These are phyloP conservation scores for Metahyphopichia silvanorum DNA, from an alignment of 805 yeast species.

Conservation along the genomic window DNA sequence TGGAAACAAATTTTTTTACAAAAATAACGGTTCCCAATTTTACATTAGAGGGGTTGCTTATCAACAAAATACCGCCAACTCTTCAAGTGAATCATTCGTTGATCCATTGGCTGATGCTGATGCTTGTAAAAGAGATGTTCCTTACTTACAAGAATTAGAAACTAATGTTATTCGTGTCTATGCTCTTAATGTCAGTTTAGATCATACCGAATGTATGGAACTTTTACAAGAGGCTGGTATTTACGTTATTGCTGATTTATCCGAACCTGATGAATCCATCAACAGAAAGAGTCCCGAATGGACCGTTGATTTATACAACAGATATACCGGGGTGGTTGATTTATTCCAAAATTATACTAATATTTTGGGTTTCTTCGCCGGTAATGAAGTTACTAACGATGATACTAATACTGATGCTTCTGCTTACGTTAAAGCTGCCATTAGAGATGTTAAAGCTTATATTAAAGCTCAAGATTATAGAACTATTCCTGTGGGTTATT, in stretches of 20 bases:
- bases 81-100: constrained; percentile 44
- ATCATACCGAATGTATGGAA: constrained; percentile 69
- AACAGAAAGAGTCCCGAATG: constrained; percentile 62
- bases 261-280: constrained; percentile 65
- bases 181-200: constrained; percentile 60
- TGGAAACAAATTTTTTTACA: constrained; percentile 75
- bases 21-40: constrained; percentile 77
- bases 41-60: constrained; percentile 78
- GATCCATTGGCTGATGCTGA: constrained; percentile 69
- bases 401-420: constrained; percentile 67
- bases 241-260: constrained; percentile 84
- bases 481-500: constrained; percentile 75
- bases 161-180: constrained; percentile 77
- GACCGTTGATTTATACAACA: constrained; percentile 57
- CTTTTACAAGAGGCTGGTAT: constrained; percentile 78
- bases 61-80: constrained; percentile 62
- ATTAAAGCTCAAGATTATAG: constrained; percentile 60
- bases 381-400: constrained; percentile 79
- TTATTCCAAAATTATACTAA: constrained; percentile 66
- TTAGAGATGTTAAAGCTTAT: constrained; percentile 73
- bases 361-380: constrained; percentile 79
- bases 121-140: constrained; percentile 70
- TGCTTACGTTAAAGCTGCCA: constrained; percentile 79
- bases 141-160: constrained; percentile 56
- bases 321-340: constrained; percentile 72